These are phyloP conservation scores for Agrocybe praecox DNA, from an alignment of 768 basidiomycete species.

Conservation along the genomic window DNA sequence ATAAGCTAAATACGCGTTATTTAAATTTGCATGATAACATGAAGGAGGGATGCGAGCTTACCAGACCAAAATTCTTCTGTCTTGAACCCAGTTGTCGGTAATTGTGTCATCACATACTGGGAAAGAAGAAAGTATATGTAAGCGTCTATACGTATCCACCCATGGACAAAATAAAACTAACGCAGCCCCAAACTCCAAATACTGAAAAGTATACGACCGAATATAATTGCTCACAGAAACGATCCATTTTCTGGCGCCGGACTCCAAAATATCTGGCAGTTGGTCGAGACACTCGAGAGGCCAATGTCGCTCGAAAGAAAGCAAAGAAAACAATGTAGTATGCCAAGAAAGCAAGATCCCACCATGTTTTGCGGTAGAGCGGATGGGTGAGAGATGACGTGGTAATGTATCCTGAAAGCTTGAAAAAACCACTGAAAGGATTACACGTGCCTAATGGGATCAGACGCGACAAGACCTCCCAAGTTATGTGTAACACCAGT, in stretches of 20 bases:
- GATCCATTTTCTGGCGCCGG: background rate
- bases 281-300: background rate
- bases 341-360: background rate
- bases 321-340: background rate
- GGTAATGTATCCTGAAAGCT: background rate
- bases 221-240: background rate
- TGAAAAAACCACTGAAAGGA: background rate
- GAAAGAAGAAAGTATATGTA: background rate
- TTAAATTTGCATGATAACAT: background rate
- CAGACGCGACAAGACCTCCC: background rate
- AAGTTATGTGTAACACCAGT: background rate
- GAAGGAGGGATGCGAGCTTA: constrained; percentile 7
- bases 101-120: background rate
- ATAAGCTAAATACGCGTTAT: background rate
- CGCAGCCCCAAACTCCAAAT: background rate
- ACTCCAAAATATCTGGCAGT: background rate
- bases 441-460: background rate
- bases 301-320: background rate
- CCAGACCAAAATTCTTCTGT: background rate
- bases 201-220: background rate
- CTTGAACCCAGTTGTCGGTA: background rate
- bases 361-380: background rate
- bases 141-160: background rate
- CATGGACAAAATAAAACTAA: background rate
- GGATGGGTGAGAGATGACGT: background rate